Percentiles rank a stretch among this genome's conserved stretches.
Evolutionary conservation across 2,329 filamentous ascomycete genomes (phyloP).

Genomic region (Cylindrodendrum hubeiense): DNA sequence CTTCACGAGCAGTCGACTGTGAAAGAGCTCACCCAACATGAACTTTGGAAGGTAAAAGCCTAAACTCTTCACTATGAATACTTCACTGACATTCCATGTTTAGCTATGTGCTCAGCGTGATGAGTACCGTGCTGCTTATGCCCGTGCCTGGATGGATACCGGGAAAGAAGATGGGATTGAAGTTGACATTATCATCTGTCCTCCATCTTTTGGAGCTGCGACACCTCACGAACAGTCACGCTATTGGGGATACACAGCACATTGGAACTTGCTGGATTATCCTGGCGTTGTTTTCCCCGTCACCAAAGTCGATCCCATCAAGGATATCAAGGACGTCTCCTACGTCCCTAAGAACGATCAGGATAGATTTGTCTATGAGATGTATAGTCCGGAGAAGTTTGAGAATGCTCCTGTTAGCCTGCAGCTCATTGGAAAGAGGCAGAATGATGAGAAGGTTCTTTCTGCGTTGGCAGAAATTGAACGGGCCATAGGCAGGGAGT

Average conservation of each 20-base stretch:
- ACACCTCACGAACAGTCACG: slow-evolving; percentile 55
- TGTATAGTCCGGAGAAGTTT: slow-evolving; percentile 45
- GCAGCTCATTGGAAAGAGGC: slow-evolving; percentile 45
- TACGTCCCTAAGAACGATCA: slow-evolving; percentile 46
- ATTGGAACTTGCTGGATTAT: slow-evolving; percentile 79
- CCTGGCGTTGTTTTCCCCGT: slow-evolving; percentile 73
- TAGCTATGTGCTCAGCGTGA: slow-evolving; percentile 54
- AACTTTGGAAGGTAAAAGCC: slow-evolving; percentile 53
- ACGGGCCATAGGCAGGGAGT: slow-evolving; percentile 37
- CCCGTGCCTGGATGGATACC: slow-evolving; percentile 53
- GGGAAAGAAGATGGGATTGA: slow-evolving; percentile 40
- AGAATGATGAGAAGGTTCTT: slow-evolving; percentile 48
- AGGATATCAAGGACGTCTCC: slow-evolving; percentile 38
- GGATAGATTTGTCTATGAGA: slow-evolving; percentile 45
- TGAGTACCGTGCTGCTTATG: slow-evolving; percentile 53
- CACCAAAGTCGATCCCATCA: slow-evolving; percentile 42
- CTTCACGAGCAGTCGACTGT: slow-evolving; percentile 64
- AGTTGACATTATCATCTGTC: slow-evolving; percentile 74
- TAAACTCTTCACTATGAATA: not conserved
- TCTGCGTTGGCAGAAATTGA: slow-evolving; percentile 43
- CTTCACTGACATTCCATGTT: not conserved
- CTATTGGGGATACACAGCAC: slow-evolving; percentile 75
- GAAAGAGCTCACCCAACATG: slow-evolving; percentile 52
- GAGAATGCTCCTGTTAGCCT: slow-evolving; percentile 42
- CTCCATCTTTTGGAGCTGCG: slow-evolving; percentile 66